Percentiles rank a stretch among this genome's conserved stretches.
phyloP scores from a whole-genome alignment of 352 stramenopile species.

The Globisporangium spinosum region DNA sequence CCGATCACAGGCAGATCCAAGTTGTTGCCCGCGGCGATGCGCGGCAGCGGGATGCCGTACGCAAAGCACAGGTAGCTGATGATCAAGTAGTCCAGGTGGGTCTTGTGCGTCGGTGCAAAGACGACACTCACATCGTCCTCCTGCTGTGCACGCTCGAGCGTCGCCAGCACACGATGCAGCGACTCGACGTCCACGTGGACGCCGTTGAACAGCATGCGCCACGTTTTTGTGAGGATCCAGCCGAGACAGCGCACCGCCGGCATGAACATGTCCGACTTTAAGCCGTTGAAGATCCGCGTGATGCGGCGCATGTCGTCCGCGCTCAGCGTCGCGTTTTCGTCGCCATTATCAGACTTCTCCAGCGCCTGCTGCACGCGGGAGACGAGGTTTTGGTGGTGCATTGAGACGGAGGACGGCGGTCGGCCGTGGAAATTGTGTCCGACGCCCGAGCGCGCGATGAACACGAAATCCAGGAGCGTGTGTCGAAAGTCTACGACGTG shows the following conservation, averaged over 20 bases:
- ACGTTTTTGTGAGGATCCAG: constrained; percentile 78
- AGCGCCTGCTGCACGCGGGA: constrained; percentile 25
- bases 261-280: constrained; percentile 78
- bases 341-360: neutral
- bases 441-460: constrained; percentile 52
- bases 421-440: constrained; percentile 49
- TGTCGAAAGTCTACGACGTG: constrained; percentile 46
- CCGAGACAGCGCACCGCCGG: constrained; percentile 68
- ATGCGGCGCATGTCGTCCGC: constrained; percentile 31
- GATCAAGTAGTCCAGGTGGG: constrained; percentile 88
- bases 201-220: constrained; percentile 68
- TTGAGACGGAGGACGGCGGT: constrained; percentile 31
- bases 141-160: constrained; percentile 30
- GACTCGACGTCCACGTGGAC: constrained; percentile 70
- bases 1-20: constrained; percentile 80
- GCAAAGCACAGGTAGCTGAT: constrained; percentile 89
- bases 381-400: constrained; percentile 46
- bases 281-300: constrained; percentile 50
- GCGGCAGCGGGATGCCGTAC: constrained; percentile 81
- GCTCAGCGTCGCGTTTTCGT: constrained; percentile 17
- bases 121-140: constrained; percentile 61
- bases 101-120: constrained; percentile 87
- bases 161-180: constrained; percentile 48
- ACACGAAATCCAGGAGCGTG: constrained; percentile 64
- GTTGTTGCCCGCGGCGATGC: constrained; percentile 87